Evolutionary conservation across 306 rosid genomes (phyloP).

Genomic region (Vigna nakashimae): DNA sequence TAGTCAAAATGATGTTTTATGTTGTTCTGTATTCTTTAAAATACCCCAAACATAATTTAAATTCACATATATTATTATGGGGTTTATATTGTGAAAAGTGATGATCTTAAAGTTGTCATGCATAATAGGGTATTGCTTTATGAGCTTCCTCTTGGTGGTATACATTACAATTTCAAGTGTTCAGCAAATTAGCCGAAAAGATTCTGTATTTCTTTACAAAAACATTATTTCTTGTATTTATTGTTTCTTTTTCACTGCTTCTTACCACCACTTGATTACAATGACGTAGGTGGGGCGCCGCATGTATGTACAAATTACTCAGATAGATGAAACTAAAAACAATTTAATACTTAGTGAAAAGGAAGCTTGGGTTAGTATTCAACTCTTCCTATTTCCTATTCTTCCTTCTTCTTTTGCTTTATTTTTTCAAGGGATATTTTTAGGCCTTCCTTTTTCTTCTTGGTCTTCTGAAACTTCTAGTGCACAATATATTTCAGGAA

Average conservation of each 20-base stretch:
- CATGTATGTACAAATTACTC: slow-evolving; percentile 71
- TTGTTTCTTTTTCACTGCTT: slow-evolving; percentile 25
- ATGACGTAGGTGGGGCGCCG: slow-evolving; percentile 76
- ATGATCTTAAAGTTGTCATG: slow-evolving; percentile 16
- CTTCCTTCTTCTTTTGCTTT: slow-evolving; percentile 24
- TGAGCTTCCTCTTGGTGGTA: slow-evolving; percentile 6
- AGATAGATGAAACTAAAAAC: slow-evolving; percentile 78
- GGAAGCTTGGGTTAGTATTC: slow-evolving; percentile 89
- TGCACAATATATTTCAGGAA: slow-evolving; percentile 59
- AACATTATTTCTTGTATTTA: not conserved
- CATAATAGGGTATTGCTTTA: not conserved
- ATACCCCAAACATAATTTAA: not conserved
- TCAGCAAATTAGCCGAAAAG: slow-evolving; percentile 9
- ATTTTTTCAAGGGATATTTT: not conserved
- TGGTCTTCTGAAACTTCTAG: slow-evolving; percentile 32
- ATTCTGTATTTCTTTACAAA: not conserved
- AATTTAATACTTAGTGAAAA: slow-evolving; percentile 81
- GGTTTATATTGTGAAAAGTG: slow-evolving; percentile 1
- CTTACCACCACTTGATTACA: slow-evolving; percentile 33
- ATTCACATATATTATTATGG: not conserved
- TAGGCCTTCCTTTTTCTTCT: slow-evolving; percentile 4
- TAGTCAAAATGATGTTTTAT: slow-evolving; percentile 20
- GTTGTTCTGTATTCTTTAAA: slow-evolving; percentile 2
- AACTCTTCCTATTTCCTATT: slow-evolving; percentile 26
- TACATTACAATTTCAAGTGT: slow-evolving; percentile 18